These are phyloP conservation scores for Magnusiomyces suaveolens DNA, from an alignment of 1,139 yeast species.

Conservation along the genomic window DNA sequence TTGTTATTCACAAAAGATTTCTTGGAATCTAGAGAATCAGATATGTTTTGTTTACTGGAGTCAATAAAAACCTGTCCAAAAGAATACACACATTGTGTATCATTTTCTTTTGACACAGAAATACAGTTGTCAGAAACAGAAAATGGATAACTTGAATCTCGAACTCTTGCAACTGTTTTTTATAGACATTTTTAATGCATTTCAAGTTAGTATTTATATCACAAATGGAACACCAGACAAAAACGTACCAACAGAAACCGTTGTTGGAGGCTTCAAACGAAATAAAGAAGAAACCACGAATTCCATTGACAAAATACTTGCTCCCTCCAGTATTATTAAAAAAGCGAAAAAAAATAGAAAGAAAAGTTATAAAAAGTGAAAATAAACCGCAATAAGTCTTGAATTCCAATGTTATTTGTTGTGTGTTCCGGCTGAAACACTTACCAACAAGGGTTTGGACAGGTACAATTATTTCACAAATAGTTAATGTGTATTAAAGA, in stretches of 20 bases:
- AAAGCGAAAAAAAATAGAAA: not conserved
- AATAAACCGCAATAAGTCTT: too few species aligned
- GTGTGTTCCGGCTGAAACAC: not conserved
- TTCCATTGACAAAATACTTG: too few species aligned
- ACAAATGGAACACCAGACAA: not conserved
- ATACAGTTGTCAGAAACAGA: not conserved
- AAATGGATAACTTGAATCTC: not conserved
- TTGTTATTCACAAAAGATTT: too few species aligned
- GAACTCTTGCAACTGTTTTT: not conserved
- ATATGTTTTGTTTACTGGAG: not conserved
- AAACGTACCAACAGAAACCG: not conserved
- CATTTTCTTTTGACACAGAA: not conserved
- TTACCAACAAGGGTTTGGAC: not conserved
- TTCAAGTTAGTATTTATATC: not conserved
- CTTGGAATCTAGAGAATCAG: too few species aligned
- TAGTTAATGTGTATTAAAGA: too few species aligned
- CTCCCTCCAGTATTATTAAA: too few species aligned
- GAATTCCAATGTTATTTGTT: too few species aligned
- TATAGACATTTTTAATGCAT: not conserved
- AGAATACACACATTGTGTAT: not conserved
- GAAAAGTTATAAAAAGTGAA: too few species aligned
- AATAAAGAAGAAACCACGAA: too few species aligned
- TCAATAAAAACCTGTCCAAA: not conserved
- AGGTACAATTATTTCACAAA: too few species aligned
- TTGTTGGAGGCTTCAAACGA: not conserved